Evolutionary conservation across 2,329 filamentous ascomycete species (phyloP), one percentile per base, ranked within the genome.

Genomic region (Alternaria sp.): DNA sequence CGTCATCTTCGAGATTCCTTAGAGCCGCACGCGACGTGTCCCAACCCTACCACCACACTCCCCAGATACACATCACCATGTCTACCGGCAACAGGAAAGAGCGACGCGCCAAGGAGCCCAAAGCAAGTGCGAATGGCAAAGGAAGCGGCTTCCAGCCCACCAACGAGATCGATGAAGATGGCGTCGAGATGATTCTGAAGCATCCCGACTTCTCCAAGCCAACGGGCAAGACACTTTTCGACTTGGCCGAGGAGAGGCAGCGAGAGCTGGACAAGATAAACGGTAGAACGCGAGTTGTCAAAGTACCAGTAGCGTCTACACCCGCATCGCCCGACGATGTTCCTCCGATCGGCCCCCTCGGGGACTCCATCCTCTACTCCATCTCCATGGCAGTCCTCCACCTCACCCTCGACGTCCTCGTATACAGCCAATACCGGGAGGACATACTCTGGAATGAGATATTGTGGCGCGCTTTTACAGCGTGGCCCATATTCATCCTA

Each of bases 361-460:
- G 80, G 43, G 79, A 86, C 58, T 81, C 84, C 1, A 68, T 86
- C 23, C 81, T 86, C 58, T 85, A 84, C 73, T 77, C 81, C 7
- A 80, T 87, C 11, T 89, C 88, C 66, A 80, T 96, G 71, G 84
- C 87, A 12, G 92, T 90, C 84, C 80, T 94, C 55, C 91, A 95
- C 76, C 89, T 94, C 70, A 93, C 90, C 0, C 85, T 96, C 56
- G 92, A 95, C 75, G 89, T 94, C 41, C 83, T 96, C 11, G 91
- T 94, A 21, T 91, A 93, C 77, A 86, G 90, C 70, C 92, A 96
- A 79, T 96, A 93, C 73, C 87, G 88, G n/a, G 84, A 89, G 65
- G 85, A 88, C 3, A 84, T 94, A 3, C 76, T 85, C 4, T 93
- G 89, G 89, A 60, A 74, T 1, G 79, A 82, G 23, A 85, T 93